These are phyloP conservation scores for Moniliophthora roreri DNA, from an alignment of 1,284 basidiomycete species.

Conservation along the genomic window DNA sequence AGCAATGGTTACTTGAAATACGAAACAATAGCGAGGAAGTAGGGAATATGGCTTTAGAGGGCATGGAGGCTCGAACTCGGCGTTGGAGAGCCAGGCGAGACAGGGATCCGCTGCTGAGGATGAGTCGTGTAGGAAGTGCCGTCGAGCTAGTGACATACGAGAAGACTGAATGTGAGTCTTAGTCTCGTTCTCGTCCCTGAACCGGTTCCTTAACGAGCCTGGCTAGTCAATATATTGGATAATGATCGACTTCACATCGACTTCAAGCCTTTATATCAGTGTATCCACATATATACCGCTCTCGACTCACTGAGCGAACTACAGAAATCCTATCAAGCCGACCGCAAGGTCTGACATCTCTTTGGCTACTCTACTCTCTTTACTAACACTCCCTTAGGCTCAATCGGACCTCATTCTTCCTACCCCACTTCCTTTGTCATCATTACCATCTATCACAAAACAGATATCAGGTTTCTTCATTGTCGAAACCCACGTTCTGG, in stretches of 20 bases:
- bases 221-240: constrained; percentile 84
- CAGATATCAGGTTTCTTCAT: constrained; percentile 99
- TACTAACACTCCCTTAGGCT: constrained; percentile 49
- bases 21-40: constrained; percentile 87
- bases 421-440: constrained; percentile 55
- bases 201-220: constrained; percentile 7
- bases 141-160: constrained; percentile 95
- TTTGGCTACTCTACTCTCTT: constrained; percentile 13
- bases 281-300: constrained; percentile 95
- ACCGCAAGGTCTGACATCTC: constrained; percentile 72
- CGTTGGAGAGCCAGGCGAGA: constrained; percentile 85
- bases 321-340: constrained; percentile 91
- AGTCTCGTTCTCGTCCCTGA: background rate
- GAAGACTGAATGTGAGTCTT: constrained; percentile 89
- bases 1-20: constrained; percentile 97
- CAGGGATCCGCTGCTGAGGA: constrained; percentile 70
- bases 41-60: constrained; percentile 86
- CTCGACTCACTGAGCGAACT: constrained; percentile 89
- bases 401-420: constrained; percentile 97
- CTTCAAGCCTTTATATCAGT: constrained; percentile 95
- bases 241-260: constrained; percentile 89
- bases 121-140: constrained; percentile 89
- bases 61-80: constrained; percentile 83
- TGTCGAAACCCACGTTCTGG: constrained; percentile 91
- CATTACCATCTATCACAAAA: constrained; percentile 71